A percentile compares a stretch with the other conserved stretches of the same genome.
Conservation (phyloP, 2,329 filamentous ascomycete genomes). For the Ambrosiella xylebori region DNA sequence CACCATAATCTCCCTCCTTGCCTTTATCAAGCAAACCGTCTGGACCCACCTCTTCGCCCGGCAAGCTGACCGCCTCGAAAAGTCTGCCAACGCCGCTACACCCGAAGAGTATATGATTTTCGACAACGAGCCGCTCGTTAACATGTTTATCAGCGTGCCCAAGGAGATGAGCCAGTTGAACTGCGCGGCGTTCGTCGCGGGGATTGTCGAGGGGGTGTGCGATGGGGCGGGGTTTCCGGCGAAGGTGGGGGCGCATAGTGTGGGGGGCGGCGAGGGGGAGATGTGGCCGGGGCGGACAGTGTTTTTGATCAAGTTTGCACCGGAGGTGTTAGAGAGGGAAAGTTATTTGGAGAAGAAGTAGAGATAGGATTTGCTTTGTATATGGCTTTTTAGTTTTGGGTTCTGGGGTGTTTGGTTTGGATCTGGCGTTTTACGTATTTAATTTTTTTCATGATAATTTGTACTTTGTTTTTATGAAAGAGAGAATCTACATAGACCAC, state of each 20-base stretch:
- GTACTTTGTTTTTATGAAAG: background rate
- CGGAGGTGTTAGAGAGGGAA: conserved; percentile 85
- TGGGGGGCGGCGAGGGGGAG: conserved; percentile 42
- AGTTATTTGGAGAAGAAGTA: conserved; percentile 51
- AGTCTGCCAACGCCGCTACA: conserved; percentile 62
- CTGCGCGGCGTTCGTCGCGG: conserved; percentile 87
- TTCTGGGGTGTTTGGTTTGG: background rate
- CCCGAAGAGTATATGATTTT: conserved; percentile 98
- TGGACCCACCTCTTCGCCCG: conserved; percentile 88
- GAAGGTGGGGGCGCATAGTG: conserved; percentile 71
- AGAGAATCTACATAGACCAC: background rate
- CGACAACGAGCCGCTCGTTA: conserved; percentile 93
- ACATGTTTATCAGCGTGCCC: conserved; percentile 82
- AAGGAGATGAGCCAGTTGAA: conserved; percentile 94
- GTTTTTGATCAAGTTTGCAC: conserved; percentile 81
- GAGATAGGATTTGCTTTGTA: background rate
- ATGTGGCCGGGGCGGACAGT: conserved; percentile 96
- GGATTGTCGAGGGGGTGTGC: conserved; percentile 87
- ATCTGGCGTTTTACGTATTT: background rate
- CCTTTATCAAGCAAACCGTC: conserved; percentile 83
- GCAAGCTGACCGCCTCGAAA: conserved; percentile 82
- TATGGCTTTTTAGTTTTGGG: background rate
- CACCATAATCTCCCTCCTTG: conserved; percentile 75
- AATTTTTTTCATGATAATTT: background rate
- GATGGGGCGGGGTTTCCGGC: conserved; percentile 84